Evolutionary conservation across 2,329 filamentous ascomycete genomes (phyloP), one percentile per base, ranked within the genome.

Genomic region (Penicillium sp.): DNA sequence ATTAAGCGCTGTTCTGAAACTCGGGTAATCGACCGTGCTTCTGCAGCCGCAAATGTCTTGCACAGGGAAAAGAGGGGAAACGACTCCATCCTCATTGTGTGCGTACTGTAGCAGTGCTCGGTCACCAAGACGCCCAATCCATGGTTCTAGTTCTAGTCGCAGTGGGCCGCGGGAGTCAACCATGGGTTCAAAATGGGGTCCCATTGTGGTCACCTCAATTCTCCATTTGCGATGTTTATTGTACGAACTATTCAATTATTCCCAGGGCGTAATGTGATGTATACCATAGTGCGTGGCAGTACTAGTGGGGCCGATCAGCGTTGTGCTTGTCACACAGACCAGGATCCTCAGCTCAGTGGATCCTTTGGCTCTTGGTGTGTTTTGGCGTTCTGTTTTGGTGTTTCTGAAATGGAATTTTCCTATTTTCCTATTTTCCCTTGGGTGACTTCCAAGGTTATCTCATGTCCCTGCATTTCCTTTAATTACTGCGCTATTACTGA

Each of bases 261-360:
- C 11, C 9, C 27, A 11, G 10, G 26, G 25, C 25, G 26, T 27
- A 29, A 19, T 42, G 27, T 26, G 26, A 45, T 21, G 21, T 43
- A 31, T 31, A 29, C 9, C 27, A 29, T 29, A 25, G 60, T 62
- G 60, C 60, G 60, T 62, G 60, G 60, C 50, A 50, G 39, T 62
- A 62, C 45, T 48, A 51, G 54, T 47, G 51, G 48, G 57, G 58
- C 31, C 56, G 63, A 65, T 65, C 63, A 65, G 55, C 61, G 47
- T 50, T 56, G 59, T 62, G 60, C 52, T 58, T 58, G 62, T 65
- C 63, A 65, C 63, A 65, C 63, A 65, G 62, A 65, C 63, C 62
- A 64, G 63, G 62, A 64, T 65, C 55, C 59, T 62, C 55, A 63
- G 59, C 63, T 64, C 53, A 58, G 63, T 65, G 63, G 63, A 54